Evolutionary conservation across 2,329 filamentous ascomycete genomes (phyloP).

Genomic region (Clathrospora elynae): DNA sequence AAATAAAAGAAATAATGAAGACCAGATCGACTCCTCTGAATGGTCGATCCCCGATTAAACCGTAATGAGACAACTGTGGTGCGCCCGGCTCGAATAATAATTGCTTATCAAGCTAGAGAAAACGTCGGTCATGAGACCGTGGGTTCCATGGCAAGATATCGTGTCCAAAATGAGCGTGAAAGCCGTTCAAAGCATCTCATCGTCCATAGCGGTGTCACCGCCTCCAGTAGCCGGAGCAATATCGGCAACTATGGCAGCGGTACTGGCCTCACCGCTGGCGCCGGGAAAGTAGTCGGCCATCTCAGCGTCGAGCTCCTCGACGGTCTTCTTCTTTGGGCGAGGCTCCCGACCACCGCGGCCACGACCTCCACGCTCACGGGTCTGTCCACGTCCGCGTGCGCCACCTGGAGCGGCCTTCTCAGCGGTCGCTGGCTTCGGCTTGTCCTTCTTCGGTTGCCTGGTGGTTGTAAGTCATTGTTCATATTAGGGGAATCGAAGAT

Average conservation of each 20-base stretch:
- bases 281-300: constrained; percentile 92
- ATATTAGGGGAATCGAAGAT: neutral
- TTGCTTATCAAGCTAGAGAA: too few relatives aligned
- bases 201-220: constrained; percentile 48
- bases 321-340: constrained; percentile 84
- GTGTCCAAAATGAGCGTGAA: constrained; percentile 1
- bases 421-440: constrained; percentile 74
- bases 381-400: constrained; percentile 51
- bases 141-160: too few relatives aligned
- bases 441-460: constrained; percentile 66
- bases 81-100: too few relatives aligned
- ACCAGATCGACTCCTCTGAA: constrained; percentile 16
- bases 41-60: constrained; percentile 17
- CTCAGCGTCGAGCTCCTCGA: constrained; percentile 93
- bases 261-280: constrained; percentile 52
- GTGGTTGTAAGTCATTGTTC: constrained; percentile 12
- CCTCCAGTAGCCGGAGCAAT: constrained; percentile 52
- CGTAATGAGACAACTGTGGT: constrained; percentile 6
- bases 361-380: constrained; percentile 56
- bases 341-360: constrained; percentile 54
- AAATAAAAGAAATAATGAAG: constrained; percentile 19
- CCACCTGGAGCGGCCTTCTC: constrained; percentile 66
- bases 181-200: constrained; percentile 45
- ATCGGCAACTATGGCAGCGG: constrained; percentile 50
- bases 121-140: too few relatives aligned